Base-by-base conservation (phyloP, 345 rosid genomes). In the Trapa bicornis region DNA sequence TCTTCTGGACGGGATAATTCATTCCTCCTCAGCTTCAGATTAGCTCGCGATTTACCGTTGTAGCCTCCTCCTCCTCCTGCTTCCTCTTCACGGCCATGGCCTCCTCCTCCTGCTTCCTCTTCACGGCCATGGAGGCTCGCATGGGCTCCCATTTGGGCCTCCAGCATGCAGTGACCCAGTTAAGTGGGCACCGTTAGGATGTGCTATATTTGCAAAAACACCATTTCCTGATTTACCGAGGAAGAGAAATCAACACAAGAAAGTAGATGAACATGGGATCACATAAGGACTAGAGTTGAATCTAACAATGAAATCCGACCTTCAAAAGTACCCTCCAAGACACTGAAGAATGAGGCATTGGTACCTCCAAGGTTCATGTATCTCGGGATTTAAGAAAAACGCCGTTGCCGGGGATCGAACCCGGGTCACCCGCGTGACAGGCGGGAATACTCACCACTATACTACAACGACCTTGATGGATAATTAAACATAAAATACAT, bases 381-480 rank as follows among this genome's bases (percentile, higher is more conserved):
- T 22, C 29, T 22, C 29, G 29, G 29, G 29, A 22, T 22, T 22
- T 22, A 22, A 22, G 29, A 50, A 50, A 7, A 14, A 0, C 93
- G 86, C 94, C 90, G 87, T 80, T 85, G 90, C 96, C 87, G 92
- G 94, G 86, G 88, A 85, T 88, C 96, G 97, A 90, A 87, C 94
- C 88, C 91, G 89, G 93, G 92, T 88, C 95, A 70, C 85, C 89
- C 91, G 88, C 84, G 93, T 91, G 96, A 91, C 89, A 85, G 93
- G 89, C 96, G 85, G 86, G 83, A 84, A 91, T 91, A 88, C 96
- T 88, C 0, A 88, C 96, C 97, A 91, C 92, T 81, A 88, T 86
- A 91, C 87, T 88, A 91, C 96, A 88, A 88, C 95, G 83, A 87
- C 92, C 29, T 22, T 22, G 29, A 22, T 22, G 29, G 0, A 22